phyloP scores from a whole-genome alignment of 345 rosid genomes.

The Hevea brasiliensis region DNA sequence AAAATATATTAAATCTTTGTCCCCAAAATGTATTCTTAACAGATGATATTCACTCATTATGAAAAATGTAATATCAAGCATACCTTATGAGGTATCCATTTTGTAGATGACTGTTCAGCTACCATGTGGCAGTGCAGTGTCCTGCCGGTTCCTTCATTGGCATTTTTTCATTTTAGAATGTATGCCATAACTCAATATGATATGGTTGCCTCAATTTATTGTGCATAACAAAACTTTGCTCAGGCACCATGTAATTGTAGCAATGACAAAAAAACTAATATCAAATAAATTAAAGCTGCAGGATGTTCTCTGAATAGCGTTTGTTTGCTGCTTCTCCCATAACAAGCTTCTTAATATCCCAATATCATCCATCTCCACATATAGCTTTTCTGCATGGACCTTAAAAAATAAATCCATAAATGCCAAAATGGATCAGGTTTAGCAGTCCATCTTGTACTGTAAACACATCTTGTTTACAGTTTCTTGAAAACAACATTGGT shows the following conservation, averaged over 20 bases:
- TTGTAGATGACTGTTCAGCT: neutral
- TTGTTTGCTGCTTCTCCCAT: conserved; percentile 81
- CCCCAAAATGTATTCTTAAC: neutral
- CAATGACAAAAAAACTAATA: neutral
- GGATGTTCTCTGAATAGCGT: conserved; percentile 46
- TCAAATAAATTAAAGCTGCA: conserved; percentile 1
- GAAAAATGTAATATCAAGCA: conserved; percentile 4
- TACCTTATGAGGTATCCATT: conserved; percentile 54
- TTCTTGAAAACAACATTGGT: neutral
- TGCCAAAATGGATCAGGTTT: too few relatives aligned
- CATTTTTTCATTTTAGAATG: too few relatives aligned
- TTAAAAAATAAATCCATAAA: conserved; percentile 22
- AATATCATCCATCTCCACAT: conserved; percentile 48
- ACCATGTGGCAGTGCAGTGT: neutral
- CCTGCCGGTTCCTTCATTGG: too few relatives aligned
- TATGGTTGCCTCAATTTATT: too few relatives aligned
- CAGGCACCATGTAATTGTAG: neutral
- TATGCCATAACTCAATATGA: too few relatives aligned
- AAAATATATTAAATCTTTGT: neutral
- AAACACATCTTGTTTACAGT: neutral
- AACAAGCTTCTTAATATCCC: conserved; percentile 56
- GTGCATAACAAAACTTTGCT: neutral
- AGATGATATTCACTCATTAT: too few relatives aligned
- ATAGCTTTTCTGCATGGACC: conserved; percentile 45
- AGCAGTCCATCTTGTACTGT: neutral